Evolutionary conservation across 192 early-diverging fungal genomes (phyloP).

Genomic region (Coemansia sp.): DNA sequence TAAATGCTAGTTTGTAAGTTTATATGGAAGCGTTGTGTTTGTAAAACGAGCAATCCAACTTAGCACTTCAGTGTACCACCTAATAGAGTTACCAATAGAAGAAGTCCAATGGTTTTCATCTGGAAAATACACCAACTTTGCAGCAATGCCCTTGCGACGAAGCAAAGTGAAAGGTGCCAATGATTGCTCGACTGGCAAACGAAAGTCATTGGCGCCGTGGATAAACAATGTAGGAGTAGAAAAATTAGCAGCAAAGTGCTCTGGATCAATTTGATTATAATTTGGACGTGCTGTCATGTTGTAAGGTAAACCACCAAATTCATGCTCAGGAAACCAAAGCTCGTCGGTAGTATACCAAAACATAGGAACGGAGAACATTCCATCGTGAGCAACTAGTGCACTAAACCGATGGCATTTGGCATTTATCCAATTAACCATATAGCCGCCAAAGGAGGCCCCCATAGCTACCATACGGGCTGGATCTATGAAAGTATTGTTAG

Average conservation of each 20-base stretch:
- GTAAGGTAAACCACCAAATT: constrained; percentile 73
- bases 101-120: constrained; percentile 75
- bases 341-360: constrained; percentile 76
- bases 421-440: constrained; percentile 87
- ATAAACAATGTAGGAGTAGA: constrained; percentile 77
- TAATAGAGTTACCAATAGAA: constrained; percentile 68
- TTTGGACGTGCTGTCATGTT: constrained; percentile 44
- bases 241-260: constrained; percentile 66
- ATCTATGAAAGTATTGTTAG: constrained; percentile 58
- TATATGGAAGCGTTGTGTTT: constrained; percentile 25
- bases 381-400: constrained; percentile 72
- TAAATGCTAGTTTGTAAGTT: neutral
- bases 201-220: constrained; percentile 71
- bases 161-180: constrained; percentile 73
- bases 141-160: constrained; percentile 68
- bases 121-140: constrained; percentile 72
- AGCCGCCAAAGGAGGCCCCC: constrained; percentile 79
- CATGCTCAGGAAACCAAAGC: constrained; percentile 75
- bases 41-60: constrained; percentile 56
- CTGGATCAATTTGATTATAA: constrained; percentile 70
- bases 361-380: constrained; percentile 63
- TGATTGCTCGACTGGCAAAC: constrained; percentile 73
- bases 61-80: constrained; percentile 67
- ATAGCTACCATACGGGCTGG: constrained; percentile 58
- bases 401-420: constrained; percentile 70